phyloP scores from a whole-genome alignment of 768 basidiomycete species.

The Serpula lacrymans region DNA sequence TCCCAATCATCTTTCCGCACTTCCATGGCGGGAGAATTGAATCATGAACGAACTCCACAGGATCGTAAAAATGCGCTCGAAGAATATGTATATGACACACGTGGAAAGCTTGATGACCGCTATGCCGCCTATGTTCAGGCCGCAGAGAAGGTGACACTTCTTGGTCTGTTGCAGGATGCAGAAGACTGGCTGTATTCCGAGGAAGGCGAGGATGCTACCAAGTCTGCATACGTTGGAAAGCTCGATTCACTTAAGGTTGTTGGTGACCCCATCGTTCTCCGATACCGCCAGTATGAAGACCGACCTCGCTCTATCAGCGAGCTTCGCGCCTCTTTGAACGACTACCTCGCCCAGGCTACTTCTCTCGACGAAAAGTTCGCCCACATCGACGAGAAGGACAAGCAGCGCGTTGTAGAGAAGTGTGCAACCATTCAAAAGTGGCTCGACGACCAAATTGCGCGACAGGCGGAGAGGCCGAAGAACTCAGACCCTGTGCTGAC shows the following conservation, averaged over 20 bases:
- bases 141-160: slow-evolving; percentile 75
- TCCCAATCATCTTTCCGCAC: slow-evolving; percentile 13
- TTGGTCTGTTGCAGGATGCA: slow-evolving; percentile 65
- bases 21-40: background rate
- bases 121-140: slow-evolving; percentile 74
- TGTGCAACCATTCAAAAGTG: slow-evolving; percentile 89
- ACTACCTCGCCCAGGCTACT: slow-evolving; percentile 79
- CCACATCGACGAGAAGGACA: slow-evolving; percentile 90
- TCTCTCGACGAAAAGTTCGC: slow-evolving; percentile 80
- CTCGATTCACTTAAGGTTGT: slow-evolving; percentile 81
- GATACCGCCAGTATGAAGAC: slow-evolving; percentile 81
- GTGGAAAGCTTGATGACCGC: slow-evolving; percentile 86
- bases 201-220: slow-evolving; percentile 92
- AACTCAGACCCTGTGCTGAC: slow-evolving; percentile 83
- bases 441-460: slow-evolving; percentile 88
- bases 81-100: slow-evolving; percentile 97
- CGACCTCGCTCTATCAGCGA: slow-evolving; percentile 67
- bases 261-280: slow-evolving; percentile 83
- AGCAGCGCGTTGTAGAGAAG: slow-evolving; percentile 82
- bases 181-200: slow-evolving; percentile 99
- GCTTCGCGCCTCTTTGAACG: slow-evolving; percentile 87
- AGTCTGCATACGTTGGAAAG: slow-evolving; percentile 87
- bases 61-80: slow-evolving; percentile 98
- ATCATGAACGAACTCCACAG: slow-evolving; percentile 34
- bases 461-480: slow-evolving; percentile 88